Conservation (phyloP, 129 eudicot species). For the Tagetes patula region DNA sequence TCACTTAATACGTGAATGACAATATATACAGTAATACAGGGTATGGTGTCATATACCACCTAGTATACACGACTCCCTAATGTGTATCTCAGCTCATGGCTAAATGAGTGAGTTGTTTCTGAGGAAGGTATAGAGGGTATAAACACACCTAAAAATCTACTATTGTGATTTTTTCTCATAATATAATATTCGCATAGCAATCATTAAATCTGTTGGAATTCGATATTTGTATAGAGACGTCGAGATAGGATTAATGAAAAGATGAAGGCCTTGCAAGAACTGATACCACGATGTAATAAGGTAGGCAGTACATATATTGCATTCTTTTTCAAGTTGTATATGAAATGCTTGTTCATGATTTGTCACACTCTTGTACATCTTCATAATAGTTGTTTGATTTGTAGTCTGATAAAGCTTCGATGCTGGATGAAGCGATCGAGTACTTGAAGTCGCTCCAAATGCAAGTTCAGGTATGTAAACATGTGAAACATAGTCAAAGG, state of each 20-base stretch:
- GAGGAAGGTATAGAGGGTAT: too few species aligned
- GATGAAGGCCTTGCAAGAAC: constrained; percentile 81
- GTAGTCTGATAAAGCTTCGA: constrained; percentile 91
- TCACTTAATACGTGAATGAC: too few species aligned
- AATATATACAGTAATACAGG: too few species aligned
- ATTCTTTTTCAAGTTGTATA: constrained; percentile 25
- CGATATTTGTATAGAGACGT: constrained; percentile 55
- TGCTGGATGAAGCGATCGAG: constrained; percentile 84
- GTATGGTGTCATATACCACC: too few species aligned
- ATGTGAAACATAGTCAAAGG: background rate
- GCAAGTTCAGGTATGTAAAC: constrained; percentile 67
- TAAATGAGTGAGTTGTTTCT: too few species aligned
- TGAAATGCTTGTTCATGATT: background rate
- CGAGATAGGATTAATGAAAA: constrained; percentile 84
- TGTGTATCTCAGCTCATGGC: too few species aligned
- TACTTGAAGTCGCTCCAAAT: constrained; percentile 76
- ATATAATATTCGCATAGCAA: background rate
- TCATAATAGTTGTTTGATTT: background rate
- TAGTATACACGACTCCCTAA: too few species aligned
- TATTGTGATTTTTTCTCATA: too few species aligned
- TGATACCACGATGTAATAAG: constrained; percentile 87
- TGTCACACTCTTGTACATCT: background rate
- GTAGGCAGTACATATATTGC: constrained; percentile 23
- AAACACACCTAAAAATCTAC: too few species aligned
- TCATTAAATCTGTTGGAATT: background rate